Evolutionary conservation across 2,329 filamentous ascomycete species (phyloP), one percentile per base, ranked within the genome.

Genomic region (Lecanicillium sp.): DNA sequence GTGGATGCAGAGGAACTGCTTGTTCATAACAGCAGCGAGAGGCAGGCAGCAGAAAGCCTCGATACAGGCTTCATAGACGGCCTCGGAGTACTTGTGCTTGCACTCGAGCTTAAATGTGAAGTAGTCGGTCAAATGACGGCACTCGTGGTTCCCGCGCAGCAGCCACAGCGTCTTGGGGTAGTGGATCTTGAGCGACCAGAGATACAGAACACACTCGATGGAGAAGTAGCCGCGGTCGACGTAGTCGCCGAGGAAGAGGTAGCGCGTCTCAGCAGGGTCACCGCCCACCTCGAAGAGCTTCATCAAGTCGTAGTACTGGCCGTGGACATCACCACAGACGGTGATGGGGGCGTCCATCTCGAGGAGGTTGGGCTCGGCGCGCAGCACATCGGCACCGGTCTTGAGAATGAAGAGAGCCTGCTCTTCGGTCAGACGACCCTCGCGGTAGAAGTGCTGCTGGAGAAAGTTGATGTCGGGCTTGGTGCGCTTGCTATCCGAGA

Each of bases 301-400:
- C 93, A 98, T 98, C 64, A 98, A 72, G 68, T 98, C 93, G 68
- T 95, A 98, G 73, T 97, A 98, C 72, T 98, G 93, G 57, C 93
- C 93, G 69, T 98, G 93, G 47, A 98, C 90, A 63, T 98, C 93
- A 64, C 93, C 93, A 62, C 93, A 98, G 43, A 98, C 93, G 9
- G 93, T 98, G 64, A 98, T 98, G 52, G 93, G 93, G 33, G 93
- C 93, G 68, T 98, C 93, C 93, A 98, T 98, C 75, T 98, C 93
- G 57, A 98, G 78, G 55, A 98, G 75, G 68, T 97, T 98, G 55
- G 93, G 91, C 72, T 98, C 93, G 53, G 84, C 77, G 62, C 85
- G 86, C 60, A 98, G 77, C 43, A 98, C 72, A 67, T 96, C 87
- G 48, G 89, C 90, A 53, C 91, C 93, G 59, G 85, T 83, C 60